Evolutionary conservation across 305 asterid species (phyloP), one percentile per base, ranked within the genome.

Genomic region (Fraxinus baroniana): DNA sequence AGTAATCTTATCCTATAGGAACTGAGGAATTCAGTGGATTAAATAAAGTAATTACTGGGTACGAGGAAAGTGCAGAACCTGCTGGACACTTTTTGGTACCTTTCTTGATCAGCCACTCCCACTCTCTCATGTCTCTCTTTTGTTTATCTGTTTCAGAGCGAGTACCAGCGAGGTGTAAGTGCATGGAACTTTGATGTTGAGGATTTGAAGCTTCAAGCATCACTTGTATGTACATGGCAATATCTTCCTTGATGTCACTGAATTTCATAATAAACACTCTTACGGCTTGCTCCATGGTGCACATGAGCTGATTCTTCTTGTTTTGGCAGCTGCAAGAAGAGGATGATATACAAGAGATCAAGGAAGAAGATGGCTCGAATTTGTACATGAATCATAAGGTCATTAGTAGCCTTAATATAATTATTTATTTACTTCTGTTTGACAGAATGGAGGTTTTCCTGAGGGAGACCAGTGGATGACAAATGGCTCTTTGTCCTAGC

Each of bases 131-230:
- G 52, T 18, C 76, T 72, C 17, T 62, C 52, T 72, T 28, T 78
- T 66, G 33, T 52, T 81, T 81, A 39, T 83, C 73, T 75, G 74
- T 91, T 85, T 83, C 94, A 97, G 99, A 95, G 98, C 85, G 97
- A 93, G 90, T 97, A 97, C 85, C 97, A 97, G 90, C 94, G 99
- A 83, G 99, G 99, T 84, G 98, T 97, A 83, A 97, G 99, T 84
- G 98, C 97, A 57, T 97, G 99, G 99, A 97, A 97, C 89, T 97
- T 97, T 86, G 98, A 97, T 87, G 77, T 97, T 83, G 98, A 93
- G 90, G 99, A 97, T 87, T 88, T 97, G 88, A 97, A 97, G 89
- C 84, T 82, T 80, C 98, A 92, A 89, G 99, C 99, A 81, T 92
- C 98, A 81, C 86, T 92, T 95, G 99, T 97, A 92, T 75, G 93